phyloP scores from a whole-genome alignment of 495 filamentous ascomycete genomes.

The Neurospora tetraspora region DNA sequence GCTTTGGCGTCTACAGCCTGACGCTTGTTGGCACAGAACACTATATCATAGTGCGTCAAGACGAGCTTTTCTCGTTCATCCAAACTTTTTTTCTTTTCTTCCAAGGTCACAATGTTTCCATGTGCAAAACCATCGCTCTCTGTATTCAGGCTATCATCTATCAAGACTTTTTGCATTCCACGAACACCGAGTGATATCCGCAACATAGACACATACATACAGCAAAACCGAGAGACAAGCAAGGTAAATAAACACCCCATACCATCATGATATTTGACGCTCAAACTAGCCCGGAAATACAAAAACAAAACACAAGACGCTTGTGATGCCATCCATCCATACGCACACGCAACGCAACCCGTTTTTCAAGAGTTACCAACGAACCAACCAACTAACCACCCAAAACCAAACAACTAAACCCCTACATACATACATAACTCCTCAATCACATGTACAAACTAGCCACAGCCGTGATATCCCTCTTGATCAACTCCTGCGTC shows the following conservation, averaged over 20 bases:
- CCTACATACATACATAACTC: neutral
- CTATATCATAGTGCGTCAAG: too few relatives aligned
- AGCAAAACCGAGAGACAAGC: neutral
- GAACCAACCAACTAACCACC: neutral
- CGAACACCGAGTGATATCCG: neutral
- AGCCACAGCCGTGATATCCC: conserved; percentile 87
- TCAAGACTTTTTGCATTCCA: neutral
- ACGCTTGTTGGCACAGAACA: too few relatives aligned
- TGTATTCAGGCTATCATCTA: neutral
- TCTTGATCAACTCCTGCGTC: conserved; percentile 93
- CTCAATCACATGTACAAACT: conserved; percentile 62
- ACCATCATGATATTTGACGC: neutral
- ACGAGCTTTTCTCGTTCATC: too few relatives aligned
- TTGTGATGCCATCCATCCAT: neutral
- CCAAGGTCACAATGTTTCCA: neutral
- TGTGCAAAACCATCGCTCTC: neutral
- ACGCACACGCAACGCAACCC: neutral
- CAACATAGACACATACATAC: neutral
- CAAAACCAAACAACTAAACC: neutral
- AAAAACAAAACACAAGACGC: neutral
- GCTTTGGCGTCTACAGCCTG: too few relatives aligned
- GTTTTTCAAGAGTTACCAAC: neutral
- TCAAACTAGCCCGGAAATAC: neutral
- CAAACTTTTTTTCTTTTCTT: too few relatives aligned
- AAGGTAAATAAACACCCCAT: neutral